Evolutionary conservation across 2,329 filamentous ascomycete genomes (phyloP), one percentile per base, ranked within the genome.

Genomic region (Trichoderma sp.): DNA sequence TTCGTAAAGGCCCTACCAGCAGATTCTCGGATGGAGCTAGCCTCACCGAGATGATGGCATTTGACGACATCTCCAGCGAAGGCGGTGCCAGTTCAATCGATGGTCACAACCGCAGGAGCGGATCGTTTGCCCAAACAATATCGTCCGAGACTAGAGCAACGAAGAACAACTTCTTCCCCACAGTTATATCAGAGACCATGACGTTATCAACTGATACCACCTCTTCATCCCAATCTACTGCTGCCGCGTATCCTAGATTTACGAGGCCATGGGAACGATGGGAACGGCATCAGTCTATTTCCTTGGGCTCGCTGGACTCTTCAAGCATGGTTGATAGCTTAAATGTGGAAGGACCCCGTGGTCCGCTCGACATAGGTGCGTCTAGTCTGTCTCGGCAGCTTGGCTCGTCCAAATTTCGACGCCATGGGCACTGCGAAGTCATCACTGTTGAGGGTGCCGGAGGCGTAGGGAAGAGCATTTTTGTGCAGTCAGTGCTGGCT

Each of bases 381-480:
- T 83, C 82, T 3, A 88, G 84, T 69, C 81, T 89, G 43, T 88
- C 87, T 2, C 83, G 86, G 43, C 86, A 88, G 73, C 79, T 89
- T 9, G 85, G 86, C 1, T 84, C 85, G 18, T 84, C 86, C 73
- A 91, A 90, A 76, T 90, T 90, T 72, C 84, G 87, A 36, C 84
- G 88, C 53, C 86, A 86, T 28, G 89, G 89, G 3, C 89, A 91
- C 67, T 91, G 89, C 75, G 90, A 91, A 76, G 85, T 91, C 30
- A 82, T 91, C 24, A 84, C 85, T 18, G 85, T 92, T 67, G 87
- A 90, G 74, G 90, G 90, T 34, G 84, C 86, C 14, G 89, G 86
- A 3, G 90, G 90, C 0, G 80, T 91, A n/a, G 90, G 90, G 18
- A 92, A 92, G 79, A 91, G 86, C 74, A 88, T 87, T 72, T 83